A percentile compares a stretch with the other conserved stretches of the same genome.
Evolutionary conservation across 2,329 filamentous ascomycete genomes (phyloP).

Genomic region (Canariomyces notabilis): DNA sequence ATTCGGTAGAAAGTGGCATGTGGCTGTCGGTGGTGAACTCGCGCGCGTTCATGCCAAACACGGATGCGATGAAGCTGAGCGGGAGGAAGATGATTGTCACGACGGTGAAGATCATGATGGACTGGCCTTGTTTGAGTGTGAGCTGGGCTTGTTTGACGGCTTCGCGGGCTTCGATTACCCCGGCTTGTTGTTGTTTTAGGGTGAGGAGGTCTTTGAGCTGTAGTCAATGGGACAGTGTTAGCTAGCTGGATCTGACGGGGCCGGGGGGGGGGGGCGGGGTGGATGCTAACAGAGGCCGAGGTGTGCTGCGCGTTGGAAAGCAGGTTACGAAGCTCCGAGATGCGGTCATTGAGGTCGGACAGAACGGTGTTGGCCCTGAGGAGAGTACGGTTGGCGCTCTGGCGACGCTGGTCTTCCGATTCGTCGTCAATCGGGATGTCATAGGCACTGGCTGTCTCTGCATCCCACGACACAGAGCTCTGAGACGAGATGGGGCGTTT

Average conservation of each 20-base stretch:
- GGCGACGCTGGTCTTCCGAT: slow-evolving; percentile 25
- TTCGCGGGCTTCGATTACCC: slow-evolving; percentile 40
- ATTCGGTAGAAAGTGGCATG: slow-evolving; percentile 13
- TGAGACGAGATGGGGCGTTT: slow-evolving; percentile 23
- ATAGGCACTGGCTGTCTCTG: not conserved
- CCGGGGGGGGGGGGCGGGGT: not conserved
- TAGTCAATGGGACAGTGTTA: not conserved
- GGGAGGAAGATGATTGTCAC: slow-evolving; percentile 41
- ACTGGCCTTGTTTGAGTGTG: slow-evolving; percentile 37
- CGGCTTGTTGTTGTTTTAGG: slow-evolving; percentile 43
- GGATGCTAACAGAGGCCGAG: slow-evolving; percentile 29
- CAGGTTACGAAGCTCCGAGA: slow-evolving; percentile 33
- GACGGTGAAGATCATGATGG: slow-evolving; percentile 43
- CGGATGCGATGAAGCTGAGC: slow-evolving; percentile 22
- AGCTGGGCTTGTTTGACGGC: slow-evolving; percentile 36
- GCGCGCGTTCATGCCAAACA: slow-evolving; percentile 25
- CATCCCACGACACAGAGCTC: slow-evolving; percentile 19
- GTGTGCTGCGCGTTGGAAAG: slow-evolving; percentile 31
- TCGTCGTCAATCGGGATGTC: no score
- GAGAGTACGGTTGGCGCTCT: slow-evolving; percentile 12
- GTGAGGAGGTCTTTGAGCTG: slow-evolving; percentile 37
- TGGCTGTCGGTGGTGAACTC: slow-evolving; percentile 23
- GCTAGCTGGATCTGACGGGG: not conserved
- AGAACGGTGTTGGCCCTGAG: slow-evolving; percentile 26
- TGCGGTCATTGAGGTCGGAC: slow-evolving; percentile 25